A percentile compares a stretch with the other conserved stretches of the same genome.
phyloP scores from a whole-genome alignment of 2,329 filamentous ascomycete species.

The Sclerotinia borealis region DNA sequence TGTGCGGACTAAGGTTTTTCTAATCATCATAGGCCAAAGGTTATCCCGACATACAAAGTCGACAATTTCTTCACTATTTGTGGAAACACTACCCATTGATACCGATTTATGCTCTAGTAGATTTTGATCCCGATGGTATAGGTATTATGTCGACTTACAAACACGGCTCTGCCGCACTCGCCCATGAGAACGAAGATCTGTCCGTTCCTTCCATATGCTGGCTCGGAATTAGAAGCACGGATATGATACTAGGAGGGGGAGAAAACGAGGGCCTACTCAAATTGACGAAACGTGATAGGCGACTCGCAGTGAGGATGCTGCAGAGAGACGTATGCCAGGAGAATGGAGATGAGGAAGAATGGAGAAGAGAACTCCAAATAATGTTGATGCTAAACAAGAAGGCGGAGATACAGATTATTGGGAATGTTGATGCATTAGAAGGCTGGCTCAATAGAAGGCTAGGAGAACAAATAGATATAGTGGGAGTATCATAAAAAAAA shows the following conservation, averaged over 20 bases:
- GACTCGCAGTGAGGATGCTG: slow-evolving; percentile 49
- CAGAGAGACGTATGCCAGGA: slow-evolving; percentile 34
- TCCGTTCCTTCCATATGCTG: slow-evolving; percentile 50
- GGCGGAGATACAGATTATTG: slow-evolving; percentile 69
- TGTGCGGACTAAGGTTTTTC: not conserved
- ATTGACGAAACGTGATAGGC: slow-evolving; percentile 40
- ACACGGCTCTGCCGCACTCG: slow-evolving; percentile 56
- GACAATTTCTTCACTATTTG: slow-evolving; percentile 55
- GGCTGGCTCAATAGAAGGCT: slow-evolving; percentile 29
- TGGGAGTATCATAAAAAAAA: not conserved
- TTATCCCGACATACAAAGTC: slow-evolving; percentile 69
- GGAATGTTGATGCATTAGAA: slow-evolving; percentile 34
- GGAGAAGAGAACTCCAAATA: slow-evolving; percentile 55
- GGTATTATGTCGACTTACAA: slow-evolving; percentile 70
- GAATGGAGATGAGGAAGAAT: slow-evolving; percentile 32
- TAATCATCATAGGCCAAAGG: slow-evolving; percentile 59
- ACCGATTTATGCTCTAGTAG: slow-evolving; percentile 59
- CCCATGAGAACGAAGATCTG: slow-evolving; percentile 49
- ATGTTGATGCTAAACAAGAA: slow-evolving; percentile 73
- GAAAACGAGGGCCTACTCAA: slow-evolving; percentile 7
- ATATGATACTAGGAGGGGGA: slow-evolving; percentile 19
- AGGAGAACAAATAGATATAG: not conserved
- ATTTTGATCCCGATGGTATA: slow-evolving; percentile 72
- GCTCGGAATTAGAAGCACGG: slow-evolving; percentile 49
- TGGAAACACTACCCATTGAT: slow-evolving; percentile 42